These are phyloP conservation scores for Eucalyptus cloeziana DNA, from an alignment of 345 rosid genomes.

Conservation along the genomic window DNA sequence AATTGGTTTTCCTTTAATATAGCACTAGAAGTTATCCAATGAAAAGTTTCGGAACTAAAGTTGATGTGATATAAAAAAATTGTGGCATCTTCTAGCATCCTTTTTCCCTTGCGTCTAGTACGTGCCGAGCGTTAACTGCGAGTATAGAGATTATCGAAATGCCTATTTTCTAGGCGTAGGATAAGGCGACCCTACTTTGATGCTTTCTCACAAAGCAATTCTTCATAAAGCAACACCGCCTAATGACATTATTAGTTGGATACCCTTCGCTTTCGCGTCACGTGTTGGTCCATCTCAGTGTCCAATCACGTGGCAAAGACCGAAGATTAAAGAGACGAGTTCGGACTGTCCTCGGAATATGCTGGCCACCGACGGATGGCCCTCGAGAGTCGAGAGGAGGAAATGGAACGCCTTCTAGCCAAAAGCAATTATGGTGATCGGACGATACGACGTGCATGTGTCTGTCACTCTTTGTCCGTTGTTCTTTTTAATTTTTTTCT, in stretches of 20 bases:
- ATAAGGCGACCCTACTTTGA: background rate
- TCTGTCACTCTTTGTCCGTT: background rate
- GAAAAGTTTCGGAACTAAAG: background rate
- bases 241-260: background rate
- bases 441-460: background rate
- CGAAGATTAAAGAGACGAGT: no score
- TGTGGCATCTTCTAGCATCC: background rate
- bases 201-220: background rate
- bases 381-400: background rate
- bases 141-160: background rate
- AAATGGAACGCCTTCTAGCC: background rate
- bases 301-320: background rate
- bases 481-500: background rate
- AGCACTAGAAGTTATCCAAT: background rate
- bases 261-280: background rate
- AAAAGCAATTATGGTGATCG: background rate
- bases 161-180: background rate
- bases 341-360: background rate
- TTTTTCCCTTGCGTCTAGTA: background rate
- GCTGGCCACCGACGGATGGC: background rate
- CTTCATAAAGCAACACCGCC: background rate
- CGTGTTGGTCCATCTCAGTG: background rate
- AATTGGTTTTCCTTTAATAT: no score
- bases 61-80: background rate
- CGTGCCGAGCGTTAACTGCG: background rate